Conservation (phyloP, 2,329 filamentous ascomycete genomes). For the Zymoseptoria ardabiliae region DNA sequence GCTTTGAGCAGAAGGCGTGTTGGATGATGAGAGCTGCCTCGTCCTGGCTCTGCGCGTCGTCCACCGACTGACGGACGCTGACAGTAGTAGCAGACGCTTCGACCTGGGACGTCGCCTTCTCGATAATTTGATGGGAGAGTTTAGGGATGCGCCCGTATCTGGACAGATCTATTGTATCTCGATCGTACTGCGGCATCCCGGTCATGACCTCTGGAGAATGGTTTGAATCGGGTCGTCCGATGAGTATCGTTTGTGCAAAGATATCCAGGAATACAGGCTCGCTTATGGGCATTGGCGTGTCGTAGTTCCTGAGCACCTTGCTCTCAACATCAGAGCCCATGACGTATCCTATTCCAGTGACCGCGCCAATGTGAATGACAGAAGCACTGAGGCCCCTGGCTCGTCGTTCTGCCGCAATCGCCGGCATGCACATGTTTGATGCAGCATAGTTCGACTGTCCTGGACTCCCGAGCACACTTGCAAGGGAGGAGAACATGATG, state of each 20-base stretch:
- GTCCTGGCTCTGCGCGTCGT: constrained; percentile 8
- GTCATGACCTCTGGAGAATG: constrained; percentile 11
- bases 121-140: constrained; percentile 12
- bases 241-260: constrained; percentile 44
- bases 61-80: constrained; percentile 6
- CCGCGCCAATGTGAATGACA: constrained; percentile 48
- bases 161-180: constrained; percentile 6
- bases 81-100: constrained; percentile 1
- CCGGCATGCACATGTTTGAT: constrained; percentile 32
- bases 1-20: constrained; percentile 7
- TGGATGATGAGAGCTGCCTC: constrained; percentile 8
- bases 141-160: constrained; percentile 12
- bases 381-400: constrained; percentile 39
- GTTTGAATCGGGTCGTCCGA: constrained; percentile 8
- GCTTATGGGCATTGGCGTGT: constrained; percentile 30
- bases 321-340: constrained; percentile 11
- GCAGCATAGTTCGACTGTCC: constrained; percentile 54
- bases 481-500: constrained; percentile 49
- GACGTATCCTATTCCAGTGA: constrained; percentile 39
- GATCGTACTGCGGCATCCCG: constrained; percentile 13
- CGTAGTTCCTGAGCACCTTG: constrained; percentile 4
- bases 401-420: constrained; percentile 33
- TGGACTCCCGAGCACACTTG: constrained; percentile 50
- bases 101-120: constrained; percentile 4
- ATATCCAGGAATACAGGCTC: constrained; percentile 47